A percentile compares a stretch with the other conserved stretches of the same genome.
Conservation (phyloP, 768 basidiomycete genomes). For the Amanita exitialis region DNA sequence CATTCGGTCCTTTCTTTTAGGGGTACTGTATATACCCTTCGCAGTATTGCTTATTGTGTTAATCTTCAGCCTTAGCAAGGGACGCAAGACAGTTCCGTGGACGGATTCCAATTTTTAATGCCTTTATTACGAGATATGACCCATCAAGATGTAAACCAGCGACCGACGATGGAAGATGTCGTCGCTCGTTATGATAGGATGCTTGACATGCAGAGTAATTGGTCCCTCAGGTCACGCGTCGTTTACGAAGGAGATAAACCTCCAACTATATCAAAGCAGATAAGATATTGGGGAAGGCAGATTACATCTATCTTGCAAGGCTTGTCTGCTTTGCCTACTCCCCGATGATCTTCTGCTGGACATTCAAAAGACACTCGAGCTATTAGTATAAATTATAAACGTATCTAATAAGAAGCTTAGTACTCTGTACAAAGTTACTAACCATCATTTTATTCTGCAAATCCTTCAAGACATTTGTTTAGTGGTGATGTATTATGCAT, state of each 20-base stretch:
- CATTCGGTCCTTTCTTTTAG: conserved; percentile 20
- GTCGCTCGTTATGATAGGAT: conserved; percentile 13
- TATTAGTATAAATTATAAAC: no score
- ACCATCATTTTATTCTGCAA: no score
- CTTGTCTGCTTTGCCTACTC: background rate
- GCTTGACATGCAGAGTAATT: conserved; percentile 3
- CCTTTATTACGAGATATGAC: conserved; percentile 16
- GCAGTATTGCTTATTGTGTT: background rate
- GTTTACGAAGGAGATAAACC: background rate
- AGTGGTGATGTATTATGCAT: no score
- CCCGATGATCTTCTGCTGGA: background rate
- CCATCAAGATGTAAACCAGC: conserved; percentile 14
- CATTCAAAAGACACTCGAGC: background rate
- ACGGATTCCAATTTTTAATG: conserved; percentile 11
- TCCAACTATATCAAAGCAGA: background rate
- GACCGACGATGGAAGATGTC: conserved; percentile 17
- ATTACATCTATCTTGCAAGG: background rate
- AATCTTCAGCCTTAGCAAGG: background rate
- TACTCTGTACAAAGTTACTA: no score
- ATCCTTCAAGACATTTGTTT: no score
- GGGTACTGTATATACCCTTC: conserved; percentile 13
- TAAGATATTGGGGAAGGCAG: background rate
- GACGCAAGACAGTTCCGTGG: background rate
- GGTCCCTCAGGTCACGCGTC: conserved; percentile 16
- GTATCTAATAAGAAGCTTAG: no score